Percentiles rank a stretch among this genome's conserved stretches.
phyloP scores from a whole-genome alignment of 2,329 filamentous ascomycete species.

The Aspergillus proliferans region DNA sequence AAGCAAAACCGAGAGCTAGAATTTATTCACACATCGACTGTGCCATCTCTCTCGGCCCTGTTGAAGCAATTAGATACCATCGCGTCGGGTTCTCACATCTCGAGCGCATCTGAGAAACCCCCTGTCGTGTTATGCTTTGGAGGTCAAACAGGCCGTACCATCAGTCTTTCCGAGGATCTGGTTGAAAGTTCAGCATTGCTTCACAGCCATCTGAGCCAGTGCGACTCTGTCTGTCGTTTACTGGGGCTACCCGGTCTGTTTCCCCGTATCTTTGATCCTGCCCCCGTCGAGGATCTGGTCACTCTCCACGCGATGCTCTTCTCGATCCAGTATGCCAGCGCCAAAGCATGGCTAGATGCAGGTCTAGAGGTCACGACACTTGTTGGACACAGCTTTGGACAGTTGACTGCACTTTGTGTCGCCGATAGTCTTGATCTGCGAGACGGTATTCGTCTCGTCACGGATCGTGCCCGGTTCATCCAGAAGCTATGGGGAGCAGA shows the following conservation, averaged over 20 bases:
- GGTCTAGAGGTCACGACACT: conserved; percentile 28
- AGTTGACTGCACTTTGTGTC: conserved; percentile 30
- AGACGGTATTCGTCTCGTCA: conserved; percentile 26
- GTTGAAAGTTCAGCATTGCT: conserved; percentile 22
- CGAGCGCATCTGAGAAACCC: neutral
- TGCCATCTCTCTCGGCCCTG: too few relatives aligned
- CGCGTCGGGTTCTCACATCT: too few relatives aligned
- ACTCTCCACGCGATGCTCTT: conserved; percentile 34
- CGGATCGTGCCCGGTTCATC: conserved; percentile 26
- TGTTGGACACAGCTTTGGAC: conserved; percentile 35
- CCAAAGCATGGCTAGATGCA: conserved; percentile 33
- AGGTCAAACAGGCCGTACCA: conserved; percentile 28
- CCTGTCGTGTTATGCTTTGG: conserved; percentile 33
- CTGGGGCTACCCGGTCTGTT: conserved; percentile 19
- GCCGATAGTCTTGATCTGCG: conserved; percentile 22
- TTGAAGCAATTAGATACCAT: too few relatives aligned
- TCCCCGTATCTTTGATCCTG: conserved; percentile 22
- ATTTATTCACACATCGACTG: neutral
- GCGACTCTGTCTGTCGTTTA: conserved; percentile 20
- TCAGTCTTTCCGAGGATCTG: conserved; percentile 18
- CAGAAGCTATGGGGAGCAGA: conserved; percentile 26
- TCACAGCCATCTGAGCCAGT: conserved; percentile 28
- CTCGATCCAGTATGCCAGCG: conserved; percentile 33
- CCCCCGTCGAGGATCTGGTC: conserved; percentile 6
- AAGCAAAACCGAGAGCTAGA: conserved; percentile 1